phyloP scores from a whole-genome alignment of 1,284 basidiomycete species.

The Sporisorium sorghi region DNA sequence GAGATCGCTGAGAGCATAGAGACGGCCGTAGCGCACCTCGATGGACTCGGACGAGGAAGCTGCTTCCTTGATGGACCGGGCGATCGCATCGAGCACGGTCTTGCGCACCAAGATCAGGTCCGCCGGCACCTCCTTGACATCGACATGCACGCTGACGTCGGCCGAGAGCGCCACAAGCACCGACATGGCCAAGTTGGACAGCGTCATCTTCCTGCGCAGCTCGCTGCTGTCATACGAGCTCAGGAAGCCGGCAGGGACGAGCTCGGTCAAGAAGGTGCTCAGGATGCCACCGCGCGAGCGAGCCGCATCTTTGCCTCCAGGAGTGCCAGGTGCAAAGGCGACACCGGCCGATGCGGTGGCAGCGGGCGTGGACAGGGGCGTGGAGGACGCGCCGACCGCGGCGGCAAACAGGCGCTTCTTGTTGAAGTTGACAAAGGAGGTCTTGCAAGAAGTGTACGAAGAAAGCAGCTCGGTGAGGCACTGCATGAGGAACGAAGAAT shows the following conservation, averaged over 20 bases:
- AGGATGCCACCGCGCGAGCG: conserved; percentile 48
- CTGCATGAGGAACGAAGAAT: conserved; percentile 89
- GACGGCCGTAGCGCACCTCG: conserved; percentile 85
- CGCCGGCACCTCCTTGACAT: conserved; percentile 79
- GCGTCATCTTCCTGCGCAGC: conserved; percentile 66
- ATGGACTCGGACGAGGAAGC: conserved; percentile 75
- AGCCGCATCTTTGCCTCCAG: conserved; percentile 31
- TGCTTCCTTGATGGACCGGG: conserved; percentile 86
- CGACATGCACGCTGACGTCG: conserved; percentile 76
- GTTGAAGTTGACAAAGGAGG: conserved; percentile 83
- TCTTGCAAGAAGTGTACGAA: conserved; percentile 91
- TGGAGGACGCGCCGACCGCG: conserved; percentile 73
- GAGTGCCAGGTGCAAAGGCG: conserved; percentile 73
- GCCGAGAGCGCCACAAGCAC: conserved; percentile 91
- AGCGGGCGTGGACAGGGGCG: conserved; percentile 77
- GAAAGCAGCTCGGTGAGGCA: conserved; percentile 90
- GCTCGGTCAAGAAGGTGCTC: conserved; percentile 59
- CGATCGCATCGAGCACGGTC: conserved; percentile 87
- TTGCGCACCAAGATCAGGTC: conserved; percentile 85
- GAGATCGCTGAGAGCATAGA: conserved; percentile 87
- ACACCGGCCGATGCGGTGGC: conserved; percentile 79
- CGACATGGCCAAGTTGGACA: conserved; percentile 83
- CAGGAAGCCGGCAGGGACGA: conserved; percentile 68
- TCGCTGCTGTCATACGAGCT: conserved; percentile 59
- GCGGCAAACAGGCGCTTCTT: conserved; percentile 70